Evolutionary conservation across 352 stramenopile species (phyloP), one percentile per base, ranked within the genome.

Genomic region (Globisporangium alternatum): DNA sequence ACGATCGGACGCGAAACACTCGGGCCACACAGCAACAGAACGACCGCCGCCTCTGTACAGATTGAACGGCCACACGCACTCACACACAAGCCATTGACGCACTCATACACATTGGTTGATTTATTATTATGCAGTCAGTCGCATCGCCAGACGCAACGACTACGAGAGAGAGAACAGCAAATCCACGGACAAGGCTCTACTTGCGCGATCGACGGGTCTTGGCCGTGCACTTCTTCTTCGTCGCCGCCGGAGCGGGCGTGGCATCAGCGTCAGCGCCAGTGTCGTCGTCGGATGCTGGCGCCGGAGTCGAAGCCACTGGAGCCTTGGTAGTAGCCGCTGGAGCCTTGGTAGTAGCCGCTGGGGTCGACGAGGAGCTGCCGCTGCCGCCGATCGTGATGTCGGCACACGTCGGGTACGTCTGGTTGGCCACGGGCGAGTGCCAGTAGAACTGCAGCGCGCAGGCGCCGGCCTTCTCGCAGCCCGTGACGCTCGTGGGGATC

Each of bases 381-480:
- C 47, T 54, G 47, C 47, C 47, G 3, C n/a, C 33, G 59, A 65
- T 10, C 15, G 21, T 52, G 47, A 56, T 59, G 33, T 65, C 59
- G n/a, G 49, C 71, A 30, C 80, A 89, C n/a, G 71, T 89, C 45
- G 77, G 77, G 51, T 89, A 89, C 54, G 77, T 89, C 61, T 89
- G 80, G 39, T 73, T 78, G 0, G 79, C 79, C 45, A 83, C 58
- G 30, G 80, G 76, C 45, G 77, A 86, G 66, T 89, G 69, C 77
- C 77, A 89, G 57, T 81, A 86, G 57, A 89, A 82, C 60, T 87
- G 80, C 47, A 89, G 65, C 17, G 72, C 80, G n/a, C 80, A 89
- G 52, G 77, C 67, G 2, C 80, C 80, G 1, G 71, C 54, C 30
- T 70, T 73, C 12, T 67, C 69, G 28, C 80, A 89, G 13, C 76